phyloP scores from a whole-genome alignment of 179 eudicot species.

The Heliamphora pulchella region DNA sequence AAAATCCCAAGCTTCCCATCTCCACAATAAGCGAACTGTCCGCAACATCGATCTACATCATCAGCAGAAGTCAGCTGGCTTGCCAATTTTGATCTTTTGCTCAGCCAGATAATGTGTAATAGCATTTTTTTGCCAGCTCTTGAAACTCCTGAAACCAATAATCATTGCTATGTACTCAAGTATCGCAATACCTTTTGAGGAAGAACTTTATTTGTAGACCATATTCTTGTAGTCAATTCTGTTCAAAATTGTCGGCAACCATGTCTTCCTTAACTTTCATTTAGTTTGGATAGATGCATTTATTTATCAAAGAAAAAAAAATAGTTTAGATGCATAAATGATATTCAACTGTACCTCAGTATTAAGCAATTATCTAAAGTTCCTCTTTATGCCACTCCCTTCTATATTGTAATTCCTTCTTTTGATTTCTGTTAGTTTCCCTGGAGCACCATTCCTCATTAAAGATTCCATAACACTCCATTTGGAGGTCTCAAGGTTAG shows the following conservation, averaged over 20 bases:
- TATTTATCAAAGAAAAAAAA: too few species aligned
- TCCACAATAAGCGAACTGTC: neutral
- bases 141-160: conserved; percentile 24
- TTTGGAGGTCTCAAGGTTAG: neutral
- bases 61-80: conserved; percentile 19
- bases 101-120: conserved; percentile 14
- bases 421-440: neutral
- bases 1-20: neutral
- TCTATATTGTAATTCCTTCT: neutral
- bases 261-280: neutral
- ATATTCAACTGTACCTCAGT: too few species aligned
- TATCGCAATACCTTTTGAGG: too few species aligned
- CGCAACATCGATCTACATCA: neutral
- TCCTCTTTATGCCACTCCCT: neutral
- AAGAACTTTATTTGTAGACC: neutral
- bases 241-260: neutral
- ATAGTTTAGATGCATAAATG: too few species aligned
- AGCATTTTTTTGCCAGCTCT: conserved; percentile 24
- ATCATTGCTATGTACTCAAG: neutral
- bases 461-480: neutral
- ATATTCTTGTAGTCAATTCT: neutral
- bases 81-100: conserved; percentile 24
- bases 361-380: too few species aligned
- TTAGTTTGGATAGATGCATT: too few species aligned
- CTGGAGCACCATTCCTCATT: neutral